Base-by-base conservation (phyloP, 2,329 filamentous ascomycete genomes). In the Celoporthe dispersa region DNA sequence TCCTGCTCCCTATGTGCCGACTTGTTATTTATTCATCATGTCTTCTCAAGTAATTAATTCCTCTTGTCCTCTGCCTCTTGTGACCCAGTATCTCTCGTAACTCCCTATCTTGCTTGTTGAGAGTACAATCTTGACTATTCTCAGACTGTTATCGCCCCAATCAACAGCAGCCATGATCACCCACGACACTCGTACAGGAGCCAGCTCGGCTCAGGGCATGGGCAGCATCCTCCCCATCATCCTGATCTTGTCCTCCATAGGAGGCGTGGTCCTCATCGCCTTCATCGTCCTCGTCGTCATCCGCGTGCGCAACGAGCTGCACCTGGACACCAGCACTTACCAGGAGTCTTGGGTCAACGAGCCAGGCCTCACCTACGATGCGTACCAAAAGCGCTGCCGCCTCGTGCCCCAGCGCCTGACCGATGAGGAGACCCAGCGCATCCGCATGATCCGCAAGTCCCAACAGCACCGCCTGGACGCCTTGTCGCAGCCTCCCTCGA, bases 401-500 rank as follows among this genome's bases (percentile, higher is more conserved):
- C 39, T 41, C 39, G 39, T 41, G 12, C 3, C 39, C 39, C 14
- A 41, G 2, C 14, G 11, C 39, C 31, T 75, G 7, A 64, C 74
- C 35, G 75, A 75, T 37, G 73, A 74, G 28, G 74, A 75, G 37
- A 25, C 72, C n/a, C 73, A 73, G 67, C 73, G 75, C 14, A 68
- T 63, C 60, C 68, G 60, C 51, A 73, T 76, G 25, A 73, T 76
- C 37, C 68, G 70, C 19, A 76, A 76, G 64, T 73, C 73, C 8
- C 72, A 74, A 6, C 73, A 75, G 66, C 73, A 72, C 66, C 72
- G 73, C n/a, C 28, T 44, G 25, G n/a, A 11, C 4, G n/a, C 48
- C 14, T 41, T 64, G 3, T n/a, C 33, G 5, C 65, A 65, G 1
- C 39, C 70, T 25, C 67, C 66, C 28, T 68, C 70, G 1, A 64